A percentile compares a stretch with the other conserved stretches of the same genome.
Evolutionary conservation across 2,329 filamentous ascomycete species (phyloP).

Genomic region (Nemania diffusa): DNA sequence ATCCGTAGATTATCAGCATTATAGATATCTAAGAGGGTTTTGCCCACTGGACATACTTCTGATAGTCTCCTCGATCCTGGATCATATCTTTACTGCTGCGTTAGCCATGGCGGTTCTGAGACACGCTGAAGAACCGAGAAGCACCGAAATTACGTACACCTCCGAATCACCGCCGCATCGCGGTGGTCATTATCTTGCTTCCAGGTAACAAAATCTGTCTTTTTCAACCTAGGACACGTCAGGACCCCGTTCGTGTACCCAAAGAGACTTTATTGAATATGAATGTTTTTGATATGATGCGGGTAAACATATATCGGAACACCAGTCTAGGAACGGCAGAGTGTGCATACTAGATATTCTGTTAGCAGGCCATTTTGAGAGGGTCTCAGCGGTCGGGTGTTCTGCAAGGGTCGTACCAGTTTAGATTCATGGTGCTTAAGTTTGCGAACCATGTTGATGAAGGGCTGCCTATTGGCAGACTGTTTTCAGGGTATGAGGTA

Average conservation of each 20-base stretch:
- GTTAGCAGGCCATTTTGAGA: constrained; percentile 27
- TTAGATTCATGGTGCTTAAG: constrained; percentile 98
- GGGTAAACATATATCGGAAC: background rate
- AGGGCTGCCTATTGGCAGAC: background rate
- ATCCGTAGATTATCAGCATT: constrained; percentile 22
- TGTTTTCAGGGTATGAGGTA: background rate
- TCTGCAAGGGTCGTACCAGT: constrained; percentile 58
- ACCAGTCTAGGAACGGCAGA: background rate
- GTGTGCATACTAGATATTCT: constrained; percentile 28
- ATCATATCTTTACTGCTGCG: constrained; percentile 69
- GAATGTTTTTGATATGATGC: background rate
- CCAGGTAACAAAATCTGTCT: constrained; percentile 94
- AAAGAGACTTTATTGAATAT: background rate
- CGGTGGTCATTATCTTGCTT: constrained; percentile 89
- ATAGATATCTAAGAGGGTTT: too few relatives aligned
- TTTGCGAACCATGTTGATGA: constrained; percentile 83
- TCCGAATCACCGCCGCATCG: constrained; percentile 77
- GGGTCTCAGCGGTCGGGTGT: background rate
- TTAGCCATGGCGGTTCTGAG: constrained; percentile 1
- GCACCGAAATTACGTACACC: constrained; percentile 50
- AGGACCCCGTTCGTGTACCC: background rate
- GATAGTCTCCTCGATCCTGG: constrained; percentile 88
- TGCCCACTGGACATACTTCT: constrained; percentile 42
- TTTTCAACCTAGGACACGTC: constrained; percentile 66
- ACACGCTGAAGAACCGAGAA: background rate